phyloP scores from a whole-genome alignment of 768 basidiomycete genomes.

The Termitomyces sp. region DNA sequence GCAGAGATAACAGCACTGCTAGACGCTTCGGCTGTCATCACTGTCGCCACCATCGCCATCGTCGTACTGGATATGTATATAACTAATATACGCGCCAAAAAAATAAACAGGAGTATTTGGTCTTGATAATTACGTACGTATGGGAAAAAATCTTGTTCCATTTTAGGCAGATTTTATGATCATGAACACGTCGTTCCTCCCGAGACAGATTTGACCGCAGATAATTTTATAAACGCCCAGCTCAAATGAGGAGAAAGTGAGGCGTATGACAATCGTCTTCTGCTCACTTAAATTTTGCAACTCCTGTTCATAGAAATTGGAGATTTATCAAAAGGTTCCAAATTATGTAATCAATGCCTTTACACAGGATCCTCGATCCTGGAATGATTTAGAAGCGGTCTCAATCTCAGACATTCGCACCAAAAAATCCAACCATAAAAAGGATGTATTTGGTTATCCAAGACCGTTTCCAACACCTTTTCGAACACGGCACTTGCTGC shows the following conservation, averaged over 20 bases:
- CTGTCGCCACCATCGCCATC: not conserved
- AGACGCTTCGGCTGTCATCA: constrained; percentile 12
- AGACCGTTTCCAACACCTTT: not conserved
- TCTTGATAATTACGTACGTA: no score
- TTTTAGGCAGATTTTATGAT: no score
- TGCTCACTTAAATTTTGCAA: no score
- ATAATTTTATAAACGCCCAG: no score
- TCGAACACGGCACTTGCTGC: not conserved
- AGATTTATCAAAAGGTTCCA: no score
- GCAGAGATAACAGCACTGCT: constrained; percentile 9
- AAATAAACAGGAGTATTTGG: not conserved
- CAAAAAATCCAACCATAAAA: not conserved
- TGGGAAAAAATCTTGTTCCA: no score
- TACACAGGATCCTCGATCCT: not conserved
- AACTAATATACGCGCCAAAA: not conserved
- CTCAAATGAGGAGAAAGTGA: no score
- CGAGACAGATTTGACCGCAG: no score
- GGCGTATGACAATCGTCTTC: no score
- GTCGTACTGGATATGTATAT: not conserved
- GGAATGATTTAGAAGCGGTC: not conserved
- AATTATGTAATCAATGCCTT: not conserved
- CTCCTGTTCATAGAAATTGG: no score
- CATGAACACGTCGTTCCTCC: no score
- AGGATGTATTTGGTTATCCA: not conserved
- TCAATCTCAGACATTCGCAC: constrained; percentile 7